phyloP scores from a whole-genome alignment of 2,329 filamentous ascomycete species.

The Tolypocladium tundrense region DNA sequence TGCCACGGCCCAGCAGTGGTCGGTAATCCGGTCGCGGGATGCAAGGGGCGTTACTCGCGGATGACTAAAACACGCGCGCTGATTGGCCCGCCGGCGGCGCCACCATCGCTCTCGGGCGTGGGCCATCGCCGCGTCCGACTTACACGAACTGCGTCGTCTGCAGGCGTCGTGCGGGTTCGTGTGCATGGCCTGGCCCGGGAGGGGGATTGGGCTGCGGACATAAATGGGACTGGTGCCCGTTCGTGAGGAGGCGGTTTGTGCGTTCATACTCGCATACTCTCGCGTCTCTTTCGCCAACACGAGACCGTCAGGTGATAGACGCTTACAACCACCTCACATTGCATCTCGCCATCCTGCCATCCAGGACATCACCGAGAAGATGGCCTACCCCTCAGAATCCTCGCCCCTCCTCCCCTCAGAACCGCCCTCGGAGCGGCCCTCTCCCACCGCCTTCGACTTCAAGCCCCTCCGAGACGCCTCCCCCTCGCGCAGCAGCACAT shows the following conservation, averaged over 20 bases:
- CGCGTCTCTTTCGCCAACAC: not conserved
- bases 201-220: not conserved
- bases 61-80: conserved; percentile 20
- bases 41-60: conserved; percentile 10
- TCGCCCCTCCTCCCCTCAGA: conserved; percentile 22
- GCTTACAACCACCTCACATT: not conserved
- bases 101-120: not conserved
- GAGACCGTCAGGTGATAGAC: not conserved
- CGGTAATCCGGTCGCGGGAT: too few relatives aligned
- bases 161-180: not conserved
- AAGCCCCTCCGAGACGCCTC: conserved; percentile 14
- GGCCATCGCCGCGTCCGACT: not conserved
- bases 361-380: conserved; percentile 4
- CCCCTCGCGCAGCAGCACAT: conserved; percentile 6
- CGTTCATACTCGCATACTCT: not conserved
- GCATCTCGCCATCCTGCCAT: not conserved
- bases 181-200: too few relatives aligned
- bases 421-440: conserved; percentile 15
- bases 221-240: not conserved
- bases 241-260: not conserved
- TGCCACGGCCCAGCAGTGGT: too few relatives aligned
- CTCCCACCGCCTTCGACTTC: conserved; percentile 10
- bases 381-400: conserved; percentile 19
- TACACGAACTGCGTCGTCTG: not conserved
- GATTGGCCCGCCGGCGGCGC: conserved; percentile 15